These are phyloP conservation scores for Leccinum olivaceopallidum DNA, from an alignment of 768 basidiomycete species.

Conservation along the genomic window DNA sequence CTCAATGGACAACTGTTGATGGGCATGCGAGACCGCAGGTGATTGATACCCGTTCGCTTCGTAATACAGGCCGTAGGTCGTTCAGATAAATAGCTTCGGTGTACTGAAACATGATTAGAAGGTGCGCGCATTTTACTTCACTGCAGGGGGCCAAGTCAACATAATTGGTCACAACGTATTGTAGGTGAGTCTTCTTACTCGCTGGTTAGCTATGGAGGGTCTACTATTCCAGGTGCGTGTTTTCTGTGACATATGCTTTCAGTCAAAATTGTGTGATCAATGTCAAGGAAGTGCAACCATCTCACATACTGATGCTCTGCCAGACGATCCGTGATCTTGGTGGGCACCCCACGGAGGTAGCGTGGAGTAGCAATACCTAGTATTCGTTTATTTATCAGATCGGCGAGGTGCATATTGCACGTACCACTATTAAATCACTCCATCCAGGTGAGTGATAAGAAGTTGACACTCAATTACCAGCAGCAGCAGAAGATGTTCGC, in stretches of 20 bases:
- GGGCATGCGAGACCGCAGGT: not conserved
- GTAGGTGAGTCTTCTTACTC: not conserved
- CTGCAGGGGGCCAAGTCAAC: not conserved
- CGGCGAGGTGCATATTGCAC: not conserved
- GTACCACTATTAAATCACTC: not conserved
- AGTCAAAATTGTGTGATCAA: not conserved
- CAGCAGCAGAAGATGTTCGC: not conserved
- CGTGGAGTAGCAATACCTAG: not conserved
- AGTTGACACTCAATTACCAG: not conserved
- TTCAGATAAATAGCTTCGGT: not conserved
- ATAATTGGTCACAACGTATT: not conserved
- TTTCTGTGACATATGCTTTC: not conserved
- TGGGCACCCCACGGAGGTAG: not conserved
- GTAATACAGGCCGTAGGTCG: not conserved
- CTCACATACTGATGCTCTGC: not conserved
- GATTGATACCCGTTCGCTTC: not conserved
- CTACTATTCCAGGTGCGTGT: not conserved
- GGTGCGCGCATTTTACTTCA: not conserved
- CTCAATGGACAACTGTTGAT: not conserved
- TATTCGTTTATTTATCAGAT: not conserved
- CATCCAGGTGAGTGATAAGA: not conserved
- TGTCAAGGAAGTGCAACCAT: not conserved
- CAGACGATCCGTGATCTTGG: conserved; percentile 1
- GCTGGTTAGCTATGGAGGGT: not conserved
- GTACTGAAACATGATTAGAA: not conserved